phyloP scores from a whole-genome alignment of 2,329 filamentous ascomycete species.

The Hypoxylon rubiginosum region DNA sequence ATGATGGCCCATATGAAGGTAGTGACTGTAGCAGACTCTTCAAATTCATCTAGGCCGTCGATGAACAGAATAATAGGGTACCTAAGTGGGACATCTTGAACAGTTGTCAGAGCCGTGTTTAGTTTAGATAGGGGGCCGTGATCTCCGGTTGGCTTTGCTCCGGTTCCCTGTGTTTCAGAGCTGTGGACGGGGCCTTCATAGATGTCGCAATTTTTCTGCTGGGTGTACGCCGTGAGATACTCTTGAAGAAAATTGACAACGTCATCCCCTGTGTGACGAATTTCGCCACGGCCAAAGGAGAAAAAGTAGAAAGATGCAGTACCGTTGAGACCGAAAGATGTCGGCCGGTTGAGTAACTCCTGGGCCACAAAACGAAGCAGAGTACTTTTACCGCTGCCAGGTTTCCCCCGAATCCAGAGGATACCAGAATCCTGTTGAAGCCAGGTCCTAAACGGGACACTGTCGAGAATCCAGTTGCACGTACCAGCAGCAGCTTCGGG shows the following conservation, averaged over 20 bases:
- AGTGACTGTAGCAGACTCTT: background rate
- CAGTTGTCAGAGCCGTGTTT: background rate
- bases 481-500: background rate
- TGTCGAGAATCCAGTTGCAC: slow-evolving; percentile 1
- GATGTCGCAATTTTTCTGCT: background rate
- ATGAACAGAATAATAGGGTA: background rate
- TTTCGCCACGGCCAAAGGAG: background rate
- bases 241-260: background rate
- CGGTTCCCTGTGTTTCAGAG: background rate
- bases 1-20: background rate
- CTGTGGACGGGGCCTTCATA: background rate
- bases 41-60: background rate
- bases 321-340: background rate
- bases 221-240: background rate
- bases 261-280: background rate
- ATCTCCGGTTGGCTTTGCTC: background rate
- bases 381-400: background rate
- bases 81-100: background rate
- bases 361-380: background rate
- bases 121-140: background rate
- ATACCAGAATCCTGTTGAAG: background rate
- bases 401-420: background rate
- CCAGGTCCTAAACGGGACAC: background rate
- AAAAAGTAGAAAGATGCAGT: background rate
- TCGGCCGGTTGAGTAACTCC: background rate